Conservation (phyloP, 768 basidiomycete species). For the Russula lepida region DNA sequence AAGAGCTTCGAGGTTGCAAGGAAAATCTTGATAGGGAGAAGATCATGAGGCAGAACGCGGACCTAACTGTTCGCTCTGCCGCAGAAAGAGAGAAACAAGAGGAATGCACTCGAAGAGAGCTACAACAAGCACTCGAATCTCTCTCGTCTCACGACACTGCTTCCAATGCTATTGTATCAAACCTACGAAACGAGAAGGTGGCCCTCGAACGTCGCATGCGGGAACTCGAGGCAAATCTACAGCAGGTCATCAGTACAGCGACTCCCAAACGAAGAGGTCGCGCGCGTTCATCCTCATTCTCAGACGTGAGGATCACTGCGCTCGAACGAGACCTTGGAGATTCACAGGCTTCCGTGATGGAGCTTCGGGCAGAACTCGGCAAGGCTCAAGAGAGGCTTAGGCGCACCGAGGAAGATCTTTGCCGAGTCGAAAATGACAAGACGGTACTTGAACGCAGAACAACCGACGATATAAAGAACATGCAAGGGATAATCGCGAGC, state of each 20-base stretch:
- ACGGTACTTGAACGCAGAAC: conserved; percentile 43
- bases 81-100: conserved; percentile 14
- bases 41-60: conserved; percentile 17
- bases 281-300: conserved; percentile 52
- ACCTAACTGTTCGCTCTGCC: conserved; percentile 8
- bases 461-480: conserved; percentile 36
- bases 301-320: conserved; percentile 39
- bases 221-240: conserved; percentile 43
- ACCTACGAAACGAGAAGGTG: conserved; percentile 48
- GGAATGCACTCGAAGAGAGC: conserved; percentile 12
- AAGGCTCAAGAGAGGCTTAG: conserved; percentile 40
- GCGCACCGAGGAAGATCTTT: conserved; percentile 38
- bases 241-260: conserved; percentile 30
- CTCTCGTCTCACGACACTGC: conserved; percentile 12
- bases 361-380: conserved; percentile 39
- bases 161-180: conserved; percentile 17
- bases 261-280: conserved; percentile 29
- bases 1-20: conserved; percentile 13
- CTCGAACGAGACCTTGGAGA: conserved; percentile 53
- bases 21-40: conserved; percentile 16
- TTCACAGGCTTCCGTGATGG: conserved; percentile 34
- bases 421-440: conserved; percentile 51
- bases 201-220: conserved; percentile 48
- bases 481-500: conserved; percentile 40
- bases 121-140: conserved; percentile 17